Evolutionary conservation across 1,139 yeast species (phyloP), one percentile per base, ranked within the genome.

Genomic region (Wickerhamomyces sp.): DNA sequence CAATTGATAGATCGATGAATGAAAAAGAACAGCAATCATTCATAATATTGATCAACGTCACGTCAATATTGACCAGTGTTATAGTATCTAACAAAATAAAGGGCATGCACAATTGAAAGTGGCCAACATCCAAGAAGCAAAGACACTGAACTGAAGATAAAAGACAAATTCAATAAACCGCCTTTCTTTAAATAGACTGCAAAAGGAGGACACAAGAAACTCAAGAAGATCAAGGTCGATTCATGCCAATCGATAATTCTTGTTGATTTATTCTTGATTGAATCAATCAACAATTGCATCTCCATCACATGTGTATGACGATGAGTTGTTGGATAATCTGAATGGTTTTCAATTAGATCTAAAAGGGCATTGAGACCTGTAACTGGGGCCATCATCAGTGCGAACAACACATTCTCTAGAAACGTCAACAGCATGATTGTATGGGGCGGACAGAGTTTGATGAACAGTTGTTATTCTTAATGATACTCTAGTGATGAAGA

Each of bases 31-130:
- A 18, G 23, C 23, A 18, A 18, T 18, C 23, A 3, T 18, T 18
- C 23, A 18, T 18, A 18, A 5, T 18, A 34, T 27, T 34, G 26
- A 34, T 7, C 9, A 7, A 34, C 7, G n/a, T n/a, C n/a, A 34
- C 78, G 23, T 18, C 23, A 81, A 3, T 74, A 68, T 0, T 85
- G 85, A 13, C 87, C 68, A 40, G 73, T 76, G 35, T 61, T 57
- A 55, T 80, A 84, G 58, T 81, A 81, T 8, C 30, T 37, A 27
- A 37, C 40, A 29, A 23, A 30, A n/a, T 39, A 39, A 7, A 36
- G 14, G 7, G 45, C 39, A 14, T 43, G 45, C 2, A 39, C 11
- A 11, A 35, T 30, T 6, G 38, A 37, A 27, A 43, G 10, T 10
- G 45, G 45, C 40, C 40, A 44, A 7, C 35, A 33, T 13, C 44